Evolutionary conservation across 2,329 filamentous ascomycete genomes (phyloP).

Genomic region (Sporothrix protearum): DNA sequence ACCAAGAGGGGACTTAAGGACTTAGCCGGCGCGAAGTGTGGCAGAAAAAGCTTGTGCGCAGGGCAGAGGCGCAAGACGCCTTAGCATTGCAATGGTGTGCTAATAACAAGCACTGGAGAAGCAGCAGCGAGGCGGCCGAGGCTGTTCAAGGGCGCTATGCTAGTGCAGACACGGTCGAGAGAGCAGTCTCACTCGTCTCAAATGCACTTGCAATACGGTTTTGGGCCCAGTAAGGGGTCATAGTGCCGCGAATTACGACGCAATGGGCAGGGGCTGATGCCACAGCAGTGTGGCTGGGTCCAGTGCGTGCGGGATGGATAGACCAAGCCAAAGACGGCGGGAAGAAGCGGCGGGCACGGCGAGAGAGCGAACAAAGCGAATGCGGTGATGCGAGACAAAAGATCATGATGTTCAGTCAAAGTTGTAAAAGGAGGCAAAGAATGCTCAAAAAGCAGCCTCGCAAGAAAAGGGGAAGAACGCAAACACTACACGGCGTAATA

Average conservation of each 20-base stretch:
- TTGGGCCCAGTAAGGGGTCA: neutral
- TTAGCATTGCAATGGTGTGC: neutral
- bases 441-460: neutral
- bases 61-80: slow-evolving; percentile 8
- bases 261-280: neutral
- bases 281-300: slow-evolving; percentile 13
- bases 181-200: neutral
- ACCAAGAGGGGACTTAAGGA: too few species aligned
- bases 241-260: slow-evolving; percentile 9
- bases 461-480: neutral
- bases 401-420: too few species aligned
- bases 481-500: too few species aligned
- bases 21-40: neutral
- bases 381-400: neutral
- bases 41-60: slow-evolving; percentile 15
- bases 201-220: neutral
- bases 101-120: neutral
- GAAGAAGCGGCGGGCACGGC: neutral
- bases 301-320: neutral
- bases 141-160: neutral
- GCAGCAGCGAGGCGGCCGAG: neutral
- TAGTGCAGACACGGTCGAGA: neutral
- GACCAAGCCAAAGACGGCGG: slow-evolving; percentile 8
- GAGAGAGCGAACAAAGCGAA: neutral
- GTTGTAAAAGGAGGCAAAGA: neutral